Conservation (phyloP, 768 basidiomycete genomes). For the Mycena galericulata region DNA sequence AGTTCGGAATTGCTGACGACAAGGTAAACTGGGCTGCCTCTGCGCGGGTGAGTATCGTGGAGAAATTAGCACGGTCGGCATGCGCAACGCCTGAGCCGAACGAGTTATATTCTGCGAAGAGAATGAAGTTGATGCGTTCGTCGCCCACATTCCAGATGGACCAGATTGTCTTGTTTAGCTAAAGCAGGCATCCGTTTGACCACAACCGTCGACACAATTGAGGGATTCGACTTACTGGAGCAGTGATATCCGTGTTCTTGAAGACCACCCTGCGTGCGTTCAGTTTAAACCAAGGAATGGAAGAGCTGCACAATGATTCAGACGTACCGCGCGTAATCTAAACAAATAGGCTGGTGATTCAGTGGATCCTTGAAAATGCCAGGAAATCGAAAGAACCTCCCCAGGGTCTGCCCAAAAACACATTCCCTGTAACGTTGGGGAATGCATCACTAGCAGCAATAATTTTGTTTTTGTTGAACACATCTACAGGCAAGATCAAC, state of each 20-base stretch:
- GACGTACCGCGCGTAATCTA: slow-evolving; percentile 30
- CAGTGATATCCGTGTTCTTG: slow-evolving; percentile 38
- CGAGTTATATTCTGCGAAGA: slow-evolving; percentile 42
- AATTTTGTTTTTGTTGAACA: slow-evolving; percentile 41
- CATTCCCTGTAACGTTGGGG: slow-evolving; percentile 33
- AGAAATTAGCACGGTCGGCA: slow-evolving; percentile 33
- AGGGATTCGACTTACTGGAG: slow-evolving; percentile 19
- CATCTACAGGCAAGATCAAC: slow-evolving; percentile 28
- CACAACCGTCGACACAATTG: not conserved
- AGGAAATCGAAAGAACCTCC: slow-evolving; percentile 32
- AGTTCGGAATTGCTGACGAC: slow-evolving; percentile 31
- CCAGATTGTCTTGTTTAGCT: slow-evolving; percentile 43
- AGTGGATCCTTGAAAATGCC: not conserved
- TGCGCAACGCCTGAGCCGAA: slow-evolving; percentile 33
- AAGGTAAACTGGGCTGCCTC: slow-evolving; percentile 36
- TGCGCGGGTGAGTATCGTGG: slow-evolving; percentile 31
- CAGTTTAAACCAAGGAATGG: not conserved
- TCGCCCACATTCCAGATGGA: slow-evolving; percentile 42
- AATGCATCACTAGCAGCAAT: slow-evolving; percentile 36
- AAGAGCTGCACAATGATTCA: not conserved
- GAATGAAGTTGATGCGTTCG: slow-evolving; percentile 40
- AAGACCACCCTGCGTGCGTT: slow-evolving; percentile 39
- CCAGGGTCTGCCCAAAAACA: slow-evolving; percentile 46
- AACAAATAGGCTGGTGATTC: not conserved
- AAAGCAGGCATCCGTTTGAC: not conserved